Evolutionary conservation across 2,329 filamentous ascomycete genomes (phyloP).

Genomic region (Penicillium sp.): DNA sequence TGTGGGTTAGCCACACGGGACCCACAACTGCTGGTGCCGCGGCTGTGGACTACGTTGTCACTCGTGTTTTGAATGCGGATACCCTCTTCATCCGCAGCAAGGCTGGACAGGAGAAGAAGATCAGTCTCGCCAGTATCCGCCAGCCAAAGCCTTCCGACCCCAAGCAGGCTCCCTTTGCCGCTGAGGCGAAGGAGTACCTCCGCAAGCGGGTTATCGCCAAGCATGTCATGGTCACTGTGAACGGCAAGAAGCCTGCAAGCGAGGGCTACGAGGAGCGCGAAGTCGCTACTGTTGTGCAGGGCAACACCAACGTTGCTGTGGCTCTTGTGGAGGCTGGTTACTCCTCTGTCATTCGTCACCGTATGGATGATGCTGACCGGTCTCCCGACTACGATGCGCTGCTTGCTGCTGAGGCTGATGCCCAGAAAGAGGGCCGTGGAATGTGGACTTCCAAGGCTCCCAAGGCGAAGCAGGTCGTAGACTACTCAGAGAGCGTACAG

Average conservation of each 20-base stretch:
- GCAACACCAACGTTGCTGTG: constrained; percentile 83
- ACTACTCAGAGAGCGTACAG: constrained; percentile 88
- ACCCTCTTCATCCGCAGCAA: constrained; percentile 85
- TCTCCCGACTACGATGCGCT: constrained; percentile 82
- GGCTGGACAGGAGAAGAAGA: constrained; percentile 78
- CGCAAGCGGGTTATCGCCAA: constrained; percentile 94
- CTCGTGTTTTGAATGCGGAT: constrained; percentile 82
- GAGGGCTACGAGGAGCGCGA: constrained; percentile 94
- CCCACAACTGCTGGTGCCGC: constrained; percentile 58
- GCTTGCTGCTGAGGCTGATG: constrained; percentile 49
- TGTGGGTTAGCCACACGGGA: constrained; percentile 78
- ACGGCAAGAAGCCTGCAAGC: constrained; percentile 83
- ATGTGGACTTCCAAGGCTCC: constrained; percentile 92
- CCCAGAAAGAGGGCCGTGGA: constrained; percentile 84
- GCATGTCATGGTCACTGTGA: constrained; percentile 82
- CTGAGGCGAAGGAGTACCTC: constrained; percentile 94
- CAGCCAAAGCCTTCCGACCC: constrained; percentile 87
- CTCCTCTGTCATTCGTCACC: constrained; percentile 89
- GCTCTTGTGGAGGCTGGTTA: constrained; percentile 87
- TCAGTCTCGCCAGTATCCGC: constrained; percentile 88
- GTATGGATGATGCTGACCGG: constrained; percentile 89
- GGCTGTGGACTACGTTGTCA: constrained; percentile 73
- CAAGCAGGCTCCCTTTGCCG: constrained; percentile 80
- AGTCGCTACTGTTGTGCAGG: constrained; percentile 80
- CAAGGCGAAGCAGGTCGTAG: constrained; percentile 76